Percentiles rank a stretch among this genome's conserved stretches.
Conservation (phyloP, 768 basidiomycete species). For the Boletus vermiculosoides region DNA sequence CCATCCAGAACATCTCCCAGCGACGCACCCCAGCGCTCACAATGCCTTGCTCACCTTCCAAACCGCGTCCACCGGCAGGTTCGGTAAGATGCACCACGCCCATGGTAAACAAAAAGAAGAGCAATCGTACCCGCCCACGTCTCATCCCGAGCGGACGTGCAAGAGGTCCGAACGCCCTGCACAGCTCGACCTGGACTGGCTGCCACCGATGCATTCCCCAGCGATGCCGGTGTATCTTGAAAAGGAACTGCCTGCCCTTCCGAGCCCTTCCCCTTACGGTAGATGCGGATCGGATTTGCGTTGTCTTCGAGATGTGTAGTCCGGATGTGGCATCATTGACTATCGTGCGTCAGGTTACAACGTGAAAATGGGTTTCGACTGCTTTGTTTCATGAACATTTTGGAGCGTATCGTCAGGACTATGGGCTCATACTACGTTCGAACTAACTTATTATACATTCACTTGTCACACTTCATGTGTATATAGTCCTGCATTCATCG, state of each 20-base stretch:
- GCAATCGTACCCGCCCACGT: background rate
- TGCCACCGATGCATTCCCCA: background rate
- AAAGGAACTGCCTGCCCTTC: background rate
- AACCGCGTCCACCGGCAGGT: slow-evolving; percentile 21
- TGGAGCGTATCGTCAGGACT: too few species aligned
- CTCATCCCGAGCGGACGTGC: background rate
- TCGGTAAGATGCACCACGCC: slow-evolving; percentile 9
- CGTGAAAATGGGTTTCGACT: background rate
- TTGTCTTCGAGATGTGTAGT: background rate
- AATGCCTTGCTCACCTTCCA: slow-evolving; percentile 42
- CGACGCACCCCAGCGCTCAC: slow-evolving; percentile 58
- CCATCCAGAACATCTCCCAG: slow-evolving; percentile 40
- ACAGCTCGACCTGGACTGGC: background rate
- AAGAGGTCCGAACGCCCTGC: background rate
- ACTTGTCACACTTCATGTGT: background rate
- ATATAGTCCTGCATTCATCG: background rate
- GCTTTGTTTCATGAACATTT: background rate
- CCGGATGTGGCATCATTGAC: background rate
- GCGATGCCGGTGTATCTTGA: background rate
- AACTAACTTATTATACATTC: background rate
- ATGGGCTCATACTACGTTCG: too few species aligned
- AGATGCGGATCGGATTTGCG: background rate
- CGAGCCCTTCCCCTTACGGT: background rate
- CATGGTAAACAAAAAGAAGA: slow-evolving; percentile 1
- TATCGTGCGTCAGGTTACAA: too few species aligned